Conservation (phyloP, 495 filamentous ascomycete species). For the Copromyces sp. region DNA sequence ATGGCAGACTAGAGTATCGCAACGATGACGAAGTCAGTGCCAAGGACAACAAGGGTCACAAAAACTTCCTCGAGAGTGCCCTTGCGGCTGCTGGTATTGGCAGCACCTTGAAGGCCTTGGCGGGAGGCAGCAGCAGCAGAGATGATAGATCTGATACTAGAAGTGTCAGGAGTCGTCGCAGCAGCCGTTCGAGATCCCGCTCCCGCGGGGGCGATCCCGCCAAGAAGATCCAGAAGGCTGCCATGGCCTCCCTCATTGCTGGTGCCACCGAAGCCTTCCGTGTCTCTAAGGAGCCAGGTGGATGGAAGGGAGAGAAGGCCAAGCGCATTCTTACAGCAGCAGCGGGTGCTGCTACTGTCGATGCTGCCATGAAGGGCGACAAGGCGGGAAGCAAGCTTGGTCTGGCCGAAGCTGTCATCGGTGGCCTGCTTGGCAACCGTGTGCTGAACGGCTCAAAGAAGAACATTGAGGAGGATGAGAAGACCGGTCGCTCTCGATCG, state of each 20-base stretch:
- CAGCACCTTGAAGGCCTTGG: conserved; percentile 45
- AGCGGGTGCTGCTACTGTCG: conserved; percentile 71
- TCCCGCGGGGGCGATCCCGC: conserved; percentile 39
- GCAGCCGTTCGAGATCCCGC: conserved; percentile 32
- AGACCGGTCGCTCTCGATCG: conserved; percentile 40
- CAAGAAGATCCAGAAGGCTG: conserved; percentile 70
- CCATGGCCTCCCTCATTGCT: conserved; percentile 74
- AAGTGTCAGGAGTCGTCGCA: conserved; percentile 42
- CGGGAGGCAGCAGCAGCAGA: conserved; percentile 31
- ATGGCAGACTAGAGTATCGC: conserved; percentile 40
- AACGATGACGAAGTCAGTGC: conserved; percentile 42
- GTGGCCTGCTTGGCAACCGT: conserved; percentile 73
- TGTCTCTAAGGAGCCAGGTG: conserved; percentile 71
- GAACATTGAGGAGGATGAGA: conserved; percentile 43
- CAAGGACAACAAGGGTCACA: conserved; percentile 45
- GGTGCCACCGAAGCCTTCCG: conserved; percentile 85
- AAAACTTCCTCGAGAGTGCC: conserved; percentile 64
- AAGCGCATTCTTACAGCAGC: conserved; percentile 82
- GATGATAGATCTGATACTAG: conserved; percentile 43
- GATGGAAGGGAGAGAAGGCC: conserved; percentile 77
- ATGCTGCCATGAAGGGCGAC: conserved; percentile 66
- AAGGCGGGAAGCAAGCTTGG: conserved; percentile 55
- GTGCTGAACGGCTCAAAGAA: conserved; percentile 67
- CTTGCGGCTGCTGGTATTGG: conserved; percentile 58
- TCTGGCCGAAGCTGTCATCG: conserved; percentile 65